Evolutionary conservation across 805 yeast genomes (phyloP), one percentile per base, ranked within the genome.

Genomic region (Candida suzukii): DNA sequence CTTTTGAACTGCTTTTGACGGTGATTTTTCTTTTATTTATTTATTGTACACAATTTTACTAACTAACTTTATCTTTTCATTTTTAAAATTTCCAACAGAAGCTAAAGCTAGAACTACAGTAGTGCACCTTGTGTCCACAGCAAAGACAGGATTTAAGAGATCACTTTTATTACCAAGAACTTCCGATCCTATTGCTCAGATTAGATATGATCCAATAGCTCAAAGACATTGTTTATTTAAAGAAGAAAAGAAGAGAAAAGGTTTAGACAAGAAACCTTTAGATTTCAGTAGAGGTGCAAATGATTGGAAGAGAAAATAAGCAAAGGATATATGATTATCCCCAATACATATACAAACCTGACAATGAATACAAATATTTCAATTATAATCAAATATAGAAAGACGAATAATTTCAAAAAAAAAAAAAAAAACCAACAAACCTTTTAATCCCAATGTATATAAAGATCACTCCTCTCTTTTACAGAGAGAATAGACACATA

Each of bases 161-260:
- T 82, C 88, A 59, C 76, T 88, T 49, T 70, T 79, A 39, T 76
- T 90, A 37, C 93, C 88, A 38, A 81, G 96, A 68, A 79, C 85
- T 41, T 79, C 95, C 3, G 85, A 86, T 38, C 70, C 77, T 43
- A 80, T 91, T 47, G 79, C 78, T 37, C 93, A 88, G 57, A 82
- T 90, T 26, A 76, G 93, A 53, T 88, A 88, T 56, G 96, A 88
- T 57, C 95, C 96, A 2, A 54, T 80, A 46, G 96, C 87, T 11
- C 80, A 84, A 63, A 80, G 96, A 62, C 96, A 88, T 67, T 96
- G 93, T 40, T 69, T 91, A 46, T 91, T 93, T 68, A 78, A 80
- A 25, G 99, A 91, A 61, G 76, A 83, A 41, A 86, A 85, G 61
- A 88, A 87, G 71, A 78, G 99, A 63, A 88, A 84, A 45, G 62